A percentile compares a stretch with the other conserved stretches of the same genome.
Conservation (phyloP, 768 basidiomycete species). For the Leccinellum rugosiceps region DNA sequence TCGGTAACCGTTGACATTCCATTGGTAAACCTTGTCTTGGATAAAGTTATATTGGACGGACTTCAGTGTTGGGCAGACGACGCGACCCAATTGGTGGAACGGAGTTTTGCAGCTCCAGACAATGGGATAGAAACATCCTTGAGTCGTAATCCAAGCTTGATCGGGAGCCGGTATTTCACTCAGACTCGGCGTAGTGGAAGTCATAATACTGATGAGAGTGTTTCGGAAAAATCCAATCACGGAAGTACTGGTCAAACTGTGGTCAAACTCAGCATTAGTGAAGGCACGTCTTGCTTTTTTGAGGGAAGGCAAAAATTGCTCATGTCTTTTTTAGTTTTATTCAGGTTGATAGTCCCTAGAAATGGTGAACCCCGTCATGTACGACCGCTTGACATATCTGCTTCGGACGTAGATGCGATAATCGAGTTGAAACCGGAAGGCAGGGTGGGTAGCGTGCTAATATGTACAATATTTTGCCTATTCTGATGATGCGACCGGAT, state of each 20-base stretch:
- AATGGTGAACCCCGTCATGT: conserved; percentile 23
- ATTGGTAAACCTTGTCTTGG: conserved; percentile 55
- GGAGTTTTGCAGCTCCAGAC: conserved; percentile 24
- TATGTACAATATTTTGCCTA: not conserved
- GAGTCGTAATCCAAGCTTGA: conserved; percentile 60
- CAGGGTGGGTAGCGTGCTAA: conserved; percentile 46
- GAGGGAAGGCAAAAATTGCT: not conserved
- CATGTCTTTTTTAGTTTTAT: conserved; percentile 25
- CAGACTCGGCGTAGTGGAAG: conserved; percentile 38
- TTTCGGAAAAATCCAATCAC: conserved; percentile 23
- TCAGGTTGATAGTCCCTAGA: conserved; percentile 53
- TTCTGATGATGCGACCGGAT: conserved; percentile 5
- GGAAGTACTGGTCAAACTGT: conserved; percentile 39
- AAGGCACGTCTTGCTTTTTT: conserved; percentile 32
- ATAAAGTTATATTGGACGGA: conserved; percentile 67
- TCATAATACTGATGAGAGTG: conserved; percentile 40
- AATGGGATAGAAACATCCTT: conserved; percentile 30
- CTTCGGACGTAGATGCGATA: conserved; percentile 59
- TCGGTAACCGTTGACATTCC: conserved; percentile 46
- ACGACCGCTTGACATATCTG: conserved; percentile 55
- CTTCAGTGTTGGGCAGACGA: conserved; percentile 91
- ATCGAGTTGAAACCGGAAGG: conserved; percentile 70
- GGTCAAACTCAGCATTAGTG: conserved; percentile 47
- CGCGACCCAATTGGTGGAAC: conserved; percentile 65
- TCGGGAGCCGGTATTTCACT: conserved; percentile 77